A percentile compares a stretch with the other conserved stretches of the same genome.
These are phyloP conservation scores for Trichomonascaceae sp. DNA, from an alignment of 1,139 yeast species.

Conservation along the genomic window DNA sequence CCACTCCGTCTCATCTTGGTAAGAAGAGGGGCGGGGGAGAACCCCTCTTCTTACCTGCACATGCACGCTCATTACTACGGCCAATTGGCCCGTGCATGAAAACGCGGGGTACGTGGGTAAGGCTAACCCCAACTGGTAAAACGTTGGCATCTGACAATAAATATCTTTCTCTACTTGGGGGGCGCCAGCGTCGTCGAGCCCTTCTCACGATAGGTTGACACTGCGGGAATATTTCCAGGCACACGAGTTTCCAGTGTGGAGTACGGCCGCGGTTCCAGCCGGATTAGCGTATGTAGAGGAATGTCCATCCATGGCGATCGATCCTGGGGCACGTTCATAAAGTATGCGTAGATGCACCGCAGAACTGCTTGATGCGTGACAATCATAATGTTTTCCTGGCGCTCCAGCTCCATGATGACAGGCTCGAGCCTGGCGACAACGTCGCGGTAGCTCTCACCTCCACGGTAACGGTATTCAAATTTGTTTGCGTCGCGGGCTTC, in stretches of 20 bases:
- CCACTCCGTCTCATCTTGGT: no score
- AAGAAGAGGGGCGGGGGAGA: no score
- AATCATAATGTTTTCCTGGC: slow-evolving; percentile 89
- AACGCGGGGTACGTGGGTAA: no score
- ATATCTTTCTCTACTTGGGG: no score
- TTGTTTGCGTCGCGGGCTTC: slow-evolving; percentile 92
- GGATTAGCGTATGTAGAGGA: slow-evolving; percentile 87
- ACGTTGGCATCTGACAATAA: no score
- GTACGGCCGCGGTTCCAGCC: slow-evolving; percentile 88
- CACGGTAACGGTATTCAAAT: slow-evolving; percentile 88
- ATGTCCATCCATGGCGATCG: slow-evolving; percentile 99
- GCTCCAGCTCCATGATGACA: slow-evolving; percentile 92
- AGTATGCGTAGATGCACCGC: slow-evolving; percentile 92
- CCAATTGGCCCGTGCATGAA: no score
- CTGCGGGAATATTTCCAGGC: slow-evolving; percentile 95
- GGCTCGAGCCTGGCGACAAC: slow-evolving; percentile 92
- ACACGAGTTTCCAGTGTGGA: slow-evolving; percentile 78
- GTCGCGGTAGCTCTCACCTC: slow-evolving; percentile 94
- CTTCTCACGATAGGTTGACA: slow-evolving; percentile 87
- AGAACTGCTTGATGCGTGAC: slow-evolving; percentile 97
- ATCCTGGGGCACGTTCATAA: slow-evolving; percentile 97
- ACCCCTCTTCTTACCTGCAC: no score
- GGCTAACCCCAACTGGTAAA: no score
- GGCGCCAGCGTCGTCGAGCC: slow-evolving; percentile 31
- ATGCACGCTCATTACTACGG: no score